Base-by-base conservation (phyloP, 306 rosid species). In the Fragaria nilgerrensis region DNA sequence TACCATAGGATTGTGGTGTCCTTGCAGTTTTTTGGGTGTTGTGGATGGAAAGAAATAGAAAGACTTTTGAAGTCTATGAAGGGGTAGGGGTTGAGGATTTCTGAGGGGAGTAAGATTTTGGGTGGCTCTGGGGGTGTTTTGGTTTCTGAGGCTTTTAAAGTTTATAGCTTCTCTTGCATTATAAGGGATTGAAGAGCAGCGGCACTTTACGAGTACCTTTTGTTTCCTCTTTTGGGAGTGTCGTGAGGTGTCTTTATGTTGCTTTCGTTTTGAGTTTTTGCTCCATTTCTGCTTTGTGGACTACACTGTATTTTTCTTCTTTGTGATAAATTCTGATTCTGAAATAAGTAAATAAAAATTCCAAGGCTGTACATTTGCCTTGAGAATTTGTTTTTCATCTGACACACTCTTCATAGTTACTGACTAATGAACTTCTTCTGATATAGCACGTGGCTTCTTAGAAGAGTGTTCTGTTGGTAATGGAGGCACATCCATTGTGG, bases 381-480 rank as follows among this genome's bases (percentile, higher is more conserved):
- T 49, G 55, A 41, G 53, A 37, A 17, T 75, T 50, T 56, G 47
- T 68, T 32, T 41, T 65, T 13, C 63, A 58, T 67, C 1, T 72
- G 20, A 39, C 66, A 48, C 61, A 20, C 67, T 78, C 63, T 78
- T 62, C 63, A 34, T 75, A 59, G 50, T 78, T 73, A 62, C 61
- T 55, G 63, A 50, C 67, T 55, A 74, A 69, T 66, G n/a, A 20
- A 55, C 32, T 80, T 83, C 73, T 58, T 77, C 62, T 27, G 47
- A 75, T 85, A 80, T 64, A 94, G 98, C 98, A 6, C 92, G 79
- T 49, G 70, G 84, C 74, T 89, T 92, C 86, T 82, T 94, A 90
- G 89, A 84, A 84, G 92, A 92, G 79, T 89, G 97, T 76, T 88
- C 80, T 1, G 75, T 81, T 72, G 86, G 81, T 81, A 83, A 83